Evolutionary conservation across 192 early-diverging fungal genomes (phyloP), one percentile per base, ranked within the genome.

Genomic region (Backusella sp.): DNA sequence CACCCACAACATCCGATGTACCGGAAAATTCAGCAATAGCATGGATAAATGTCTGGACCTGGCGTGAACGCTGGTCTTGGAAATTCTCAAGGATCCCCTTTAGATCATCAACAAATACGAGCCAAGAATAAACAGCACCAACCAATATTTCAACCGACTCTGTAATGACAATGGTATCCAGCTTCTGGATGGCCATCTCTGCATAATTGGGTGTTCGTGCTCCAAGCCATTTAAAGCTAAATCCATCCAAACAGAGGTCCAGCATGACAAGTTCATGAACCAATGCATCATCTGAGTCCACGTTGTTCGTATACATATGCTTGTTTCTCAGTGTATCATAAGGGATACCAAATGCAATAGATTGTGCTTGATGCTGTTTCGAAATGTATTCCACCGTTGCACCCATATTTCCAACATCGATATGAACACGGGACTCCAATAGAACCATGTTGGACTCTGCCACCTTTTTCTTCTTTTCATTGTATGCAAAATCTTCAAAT

Each of bases 121-220:
- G 68, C 93, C 93, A 94, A 6, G 88, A 87, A 70, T 86, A 87
- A 26, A 91, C 80, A 5, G 90, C 90, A 14, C 92, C 92, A 15
- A 86, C 86, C 11, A 94, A 77, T 53, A 94, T 92, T 68, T 94
- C 93, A 3, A 87, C 84, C 0, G 91, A 91, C 79, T 94, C 88
- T 28, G 87, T 92, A 35, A 93, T 90, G 21, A 88, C 87, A 41
- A 90, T 83, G 6, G 88, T 79, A 28, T 81, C 76, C 11, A 92
- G 30, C 21, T 74, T 86, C 9, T 80, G 81, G 3, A 88, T 73
- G n/a, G 76, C 77, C 4, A 86, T 73, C 6, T 80, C 80, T 35
- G 87, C 75, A 77, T 83, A 84, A 67, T 88, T 88, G 19, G 87
- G 86, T 69, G 83, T 80, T 36, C 81, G 82, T 0, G 80, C 76